Base-by-base conservation (phyloP, 768 basidiomycete species). In the Auriscalpium vulgare region DNA sequence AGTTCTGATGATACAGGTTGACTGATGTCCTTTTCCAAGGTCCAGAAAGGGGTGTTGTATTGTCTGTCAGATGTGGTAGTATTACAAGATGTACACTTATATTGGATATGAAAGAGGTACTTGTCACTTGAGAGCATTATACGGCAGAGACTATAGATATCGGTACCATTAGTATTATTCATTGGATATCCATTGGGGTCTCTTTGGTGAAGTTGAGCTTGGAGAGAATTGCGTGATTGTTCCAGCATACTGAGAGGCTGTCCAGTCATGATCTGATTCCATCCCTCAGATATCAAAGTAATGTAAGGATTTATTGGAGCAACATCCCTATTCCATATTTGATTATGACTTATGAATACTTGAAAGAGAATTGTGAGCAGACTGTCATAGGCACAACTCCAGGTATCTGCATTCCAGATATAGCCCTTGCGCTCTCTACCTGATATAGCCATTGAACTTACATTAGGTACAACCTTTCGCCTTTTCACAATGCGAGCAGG, bases 341-440 rank as follows among this genome's bases (percentile, higher is more conserved):
- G 23, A 14, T 9, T 43, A 10, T 47, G 16, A 7, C 21, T 29
- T 8, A 8, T 35, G 13, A 17, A 49, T 5, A 47, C 37, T 16
- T 47, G 35, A 16, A 29, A 40, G 9, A 53, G 47, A 17, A 55
- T 55, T 19, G 35, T 40, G 16, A 58, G n/a, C 2, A 55, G 3
- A n/a, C 34, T 48, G 37, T 58, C 57, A 55, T 49, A 58, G 29
- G 57, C 57, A 58, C 53, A 58, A 47, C 47, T 54, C 14, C 23
- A 50, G 3, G 21, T 55, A 6, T 37, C 29, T 38, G 6, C 14
- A 47, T 55, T 17, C 57, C 57, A 58, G 16, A 19, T 49, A 8
- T 55, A 35, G 8, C 53, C 45, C 10, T 4, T 43, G 6, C 34
- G 51, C 8, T 14, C 29, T 29, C 29, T 29, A 4, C 29, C 29